Evolutionary conservation across 2,329 filamentous ascomycete genomes (phyloP).

Genomic region (Lachnellula cervina): DNA sequence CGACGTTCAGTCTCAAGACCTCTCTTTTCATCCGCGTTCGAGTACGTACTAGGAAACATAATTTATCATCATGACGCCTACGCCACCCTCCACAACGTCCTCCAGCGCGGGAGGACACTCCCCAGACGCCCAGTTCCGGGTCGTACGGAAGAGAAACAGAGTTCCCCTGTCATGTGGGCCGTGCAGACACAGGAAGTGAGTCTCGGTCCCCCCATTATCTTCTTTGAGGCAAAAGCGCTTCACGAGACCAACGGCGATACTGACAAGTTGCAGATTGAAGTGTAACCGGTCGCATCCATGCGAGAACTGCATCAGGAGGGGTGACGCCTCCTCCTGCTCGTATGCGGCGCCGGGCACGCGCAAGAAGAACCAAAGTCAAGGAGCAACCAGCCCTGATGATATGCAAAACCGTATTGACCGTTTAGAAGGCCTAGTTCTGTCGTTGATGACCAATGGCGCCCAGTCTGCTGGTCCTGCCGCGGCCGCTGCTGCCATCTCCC

Average conservation of each 20-base stretch:
- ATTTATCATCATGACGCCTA: constrained; percentile 59
- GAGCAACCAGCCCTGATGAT: constrained; percentile 70
- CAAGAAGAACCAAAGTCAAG: constrained; percentile 67
- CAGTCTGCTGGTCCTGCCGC: constrained; percentile 57
- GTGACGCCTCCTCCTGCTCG: constrained; percentile 73
- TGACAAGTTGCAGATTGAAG: constrained; percentile 61
- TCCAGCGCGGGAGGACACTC: constrained; percentile 71
- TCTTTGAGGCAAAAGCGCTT: not conserved
- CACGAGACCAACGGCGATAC: constrained; percentile 9
- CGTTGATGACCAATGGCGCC: constrained; percentile 87
- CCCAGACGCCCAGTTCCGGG: constrained; percentile 78
- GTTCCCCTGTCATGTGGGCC: constrained; percentile 88
- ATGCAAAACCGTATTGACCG: constrained; percentile 99
- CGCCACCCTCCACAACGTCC: constrained; percentile 71
- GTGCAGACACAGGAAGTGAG: constrained; percentile 86
- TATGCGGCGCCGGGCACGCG: constrained; percentile 69
- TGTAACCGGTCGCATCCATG: constrained; percentile 89
- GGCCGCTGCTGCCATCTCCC: constrained; percentile 41
- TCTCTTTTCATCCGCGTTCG: constrained; percentile 9
- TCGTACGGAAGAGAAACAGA: constrained; percentile 87
- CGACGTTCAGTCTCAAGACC: not conserved
- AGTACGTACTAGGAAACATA: constrained; percentile 12
- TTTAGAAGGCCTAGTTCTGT: constrained; percentile 85
- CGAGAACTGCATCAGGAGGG: constrained; percentile 90
- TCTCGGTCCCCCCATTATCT: constrained; percentile 9